Conservation (phyloP, 2,329 filamentous ascomycete genomes). For the Fusarium sororula region DNA sequence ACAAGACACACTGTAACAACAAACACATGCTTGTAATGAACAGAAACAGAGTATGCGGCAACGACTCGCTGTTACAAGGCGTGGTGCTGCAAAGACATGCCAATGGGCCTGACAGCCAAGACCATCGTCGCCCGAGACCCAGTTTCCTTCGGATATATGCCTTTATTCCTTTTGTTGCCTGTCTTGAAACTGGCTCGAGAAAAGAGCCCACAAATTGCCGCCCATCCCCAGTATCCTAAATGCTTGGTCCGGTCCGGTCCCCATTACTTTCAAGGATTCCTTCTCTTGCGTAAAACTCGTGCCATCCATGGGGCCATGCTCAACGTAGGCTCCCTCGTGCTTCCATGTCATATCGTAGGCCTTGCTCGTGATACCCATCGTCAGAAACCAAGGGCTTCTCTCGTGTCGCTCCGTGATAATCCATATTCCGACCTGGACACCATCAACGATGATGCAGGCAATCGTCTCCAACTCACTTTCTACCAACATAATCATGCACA, state of each 20-base stretch:
- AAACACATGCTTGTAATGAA: too few relatives aligned
- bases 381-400: neutral
- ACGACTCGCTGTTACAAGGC: neutral
- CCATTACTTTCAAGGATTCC: conserved; percentile 2
- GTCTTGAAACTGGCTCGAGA: conserved; percentile 19
- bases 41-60: neutral
- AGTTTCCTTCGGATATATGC: conserved; percentile 1
- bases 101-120: conserved; percentile 6
- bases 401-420: conserved; percentile 17
- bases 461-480: neutral
- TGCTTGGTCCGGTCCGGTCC: neutral
- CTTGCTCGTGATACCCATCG: neutral
- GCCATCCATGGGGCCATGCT: neutral
- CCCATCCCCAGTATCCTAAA: conserved; percentile 8
- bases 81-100: neutral
- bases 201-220: conserved; percentile 33
- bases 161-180: conserved; percentile 6
- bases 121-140: neutral
- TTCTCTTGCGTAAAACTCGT: conserved; percentile 21
- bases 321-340: neutral
- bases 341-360: neutral
- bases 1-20: neutral
- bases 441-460: neutral
- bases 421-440: neutral
- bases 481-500: conserved; percentile 16